A percentile compares a stretch with the other conserved stretches of the same genome.
Evolutionary conservation across 768 basidiomycete genomes (phyloP).

Genomic region (Cytidiella melzeri): DNA sequence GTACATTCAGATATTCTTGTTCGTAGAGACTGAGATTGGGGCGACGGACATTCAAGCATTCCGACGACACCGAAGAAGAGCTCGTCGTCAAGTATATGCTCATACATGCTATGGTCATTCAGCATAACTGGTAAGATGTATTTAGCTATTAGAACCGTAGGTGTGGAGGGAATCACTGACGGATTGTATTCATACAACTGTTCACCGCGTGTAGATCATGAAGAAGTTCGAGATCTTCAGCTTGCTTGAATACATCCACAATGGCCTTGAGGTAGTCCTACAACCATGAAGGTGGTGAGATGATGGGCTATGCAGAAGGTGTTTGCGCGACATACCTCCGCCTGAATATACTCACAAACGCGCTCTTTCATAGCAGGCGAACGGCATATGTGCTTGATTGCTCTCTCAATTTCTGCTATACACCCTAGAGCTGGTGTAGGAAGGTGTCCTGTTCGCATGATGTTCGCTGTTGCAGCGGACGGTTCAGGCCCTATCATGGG

Average conservation of each 20-base stretch:
- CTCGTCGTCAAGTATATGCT: conserved; percentile 91
- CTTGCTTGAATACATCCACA: conserved; percentile 77
- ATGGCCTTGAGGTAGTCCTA: conserved; percentile 87
- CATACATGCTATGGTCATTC: conserved; percentile 92
- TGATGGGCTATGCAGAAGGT: not conserved
- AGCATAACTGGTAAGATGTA: conserved; percentile 63
- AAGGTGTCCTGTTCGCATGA: conserved; percentile 67
- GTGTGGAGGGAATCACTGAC: conserved; percentile 40
- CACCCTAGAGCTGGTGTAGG: conserved; percentile 73
- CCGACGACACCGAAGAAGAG: conserved; percentile 90
- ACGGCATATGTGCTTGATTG: conserved; percentile 69
- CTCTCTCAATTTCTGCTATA: conserved; percentile 72
- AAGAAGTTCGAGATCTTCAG: conserved; percentile 90
- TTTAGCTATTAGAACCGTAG: too few species aligned
- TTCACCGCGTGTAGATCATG: conserved; percentile 88
- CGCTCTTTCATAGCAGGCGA: conserved; percentile 73
- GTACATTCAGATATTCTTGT: conserved; percentile 15
- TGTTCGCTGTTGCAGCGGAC: conserved; percentile 52
- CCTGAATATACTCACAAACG: conserved; percentile 84
- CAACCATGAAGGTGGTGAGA: conserved; percentile 11
- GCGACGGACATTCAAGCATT: conserved; percentile 87
- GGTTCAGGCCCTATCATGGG: conserved; percentile 53
- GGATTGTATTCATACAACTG: conserved; percentile 88
- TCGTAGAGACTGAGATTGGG: conserved; percentile 2
- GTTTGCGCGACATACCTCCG: conserved; percentile 53